phyloP scores from a whole-genome alignment of 306 rosid species.

The Trifolium subterraneum region DNA sequence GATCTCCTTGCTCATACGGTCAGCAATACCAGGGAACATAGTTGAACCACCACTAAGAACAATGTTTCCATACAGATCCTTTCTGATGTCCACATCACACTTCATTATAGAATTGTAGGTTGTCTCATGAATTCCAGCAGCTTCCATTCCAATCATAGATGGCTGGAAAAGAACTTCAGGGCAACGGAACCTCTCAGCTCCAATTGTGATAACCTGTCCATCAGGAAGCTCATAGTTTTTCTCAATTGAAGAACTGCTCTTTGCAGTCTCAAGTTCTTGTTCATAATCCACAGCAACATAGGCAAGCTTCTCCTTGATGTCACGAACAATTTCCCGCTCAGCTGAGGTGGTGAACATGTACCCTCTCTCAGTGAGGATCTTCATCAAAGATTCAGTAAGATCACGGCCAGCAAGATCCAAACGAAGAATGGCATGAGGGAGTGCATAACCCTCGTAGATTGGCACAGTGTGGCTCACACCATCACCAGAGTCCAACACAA shows the following conservation, averaged over 20 bases:
- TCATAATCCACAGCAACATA: conserved; percentile 94
- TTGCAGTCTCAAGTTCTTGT: conserved; percentile 95
- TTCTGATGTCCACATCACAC: conserved; percentile 98
- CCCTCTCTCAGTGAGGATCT: conserved; percentile 97
- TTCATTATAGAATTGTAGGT: conserved; percentile 98
- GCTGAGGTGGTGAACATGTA: conserved; percentile 99
- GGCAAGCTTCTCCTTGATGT: conserved; percentile 98
- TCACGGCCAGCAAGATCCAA: conserved; percentile 99
- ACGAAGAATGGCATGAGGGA: conserved; percentile 95
- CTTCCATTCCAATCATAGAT: conserved; percentile 98
- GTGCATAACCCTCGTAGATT: conserved; percentile 96
- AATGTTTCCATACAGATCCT: conserved; percentile 91
- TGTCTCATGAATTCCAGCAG: conserved; percentile 97
- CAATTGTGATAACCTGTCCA: conserved; percentile 93
- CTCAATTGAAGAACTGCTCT: conserved; percentile 94
- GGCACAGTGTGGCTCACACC: conserved; percentile 99
- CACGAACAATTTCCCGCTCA: conserved; percentile 99
- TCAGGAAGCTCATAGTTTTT: conserved; percentile 95
- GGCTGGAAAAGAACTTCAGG: conserved; percentile 99
- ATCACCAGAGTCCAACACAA: conserved; percentile 94
- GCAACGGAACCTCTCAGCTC: conserved; percentile 98
- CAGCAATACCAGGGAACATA: conserved; percentile 98
- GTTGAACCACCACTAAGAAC: conserved; percentile 99
- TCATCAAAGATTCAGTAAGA: conserved; percentile 91
- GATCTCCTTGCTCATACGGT: conserved; percentile 98